Percentiles rank a stretch among this genome's conserved stretches.
Evolutionary conservation across 129 eudicot genomes (phyloP).

Genomic region (Saussurea involucrata): DNA sequence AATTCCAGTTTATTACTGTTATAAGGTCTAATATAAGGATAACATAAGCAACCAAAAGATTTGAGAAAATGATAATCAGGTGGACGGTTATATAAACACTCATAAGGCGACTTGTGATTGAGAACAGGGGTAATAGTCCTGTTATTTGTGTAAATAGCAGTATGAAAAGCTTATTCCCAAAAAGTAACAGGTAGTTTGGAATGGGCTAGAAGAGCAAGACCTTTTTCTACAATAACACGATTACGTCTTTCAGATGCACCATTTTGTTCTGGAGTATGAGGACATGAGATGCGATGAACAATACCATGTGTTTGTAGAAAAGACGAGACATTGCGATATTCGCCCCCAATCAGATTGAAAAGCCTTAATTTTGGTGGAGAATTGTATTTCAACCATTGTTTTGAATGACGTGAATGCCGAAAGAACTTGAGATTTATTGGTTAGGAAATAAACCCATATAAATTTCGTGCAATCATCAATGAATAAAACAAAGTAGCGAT

Average conservation of each 20-base stretch:
- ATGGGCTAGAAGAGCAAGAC: not conserved
- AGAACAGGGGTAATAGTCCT: not conserved
- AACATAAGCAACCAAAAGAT: not conserved
- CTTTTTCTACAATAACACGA: not conserved
- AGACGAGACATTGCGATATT: not conserved
- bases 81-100: not conserved
- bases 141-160: not conserved
- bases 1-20: not conserved
- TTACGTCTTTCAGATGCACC: not conserved
- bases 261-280: not conserved
- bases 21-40: not conserved
- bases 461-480: not conserved
- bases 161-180: not conserved
- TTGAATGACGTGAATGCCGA: not conserved
- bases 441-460: not conserved
- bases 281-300: not conserved
- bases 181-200: not conserved
- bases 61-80: not conserved
- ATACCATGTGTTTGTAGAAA: not conserved
- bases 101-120: not conserved
- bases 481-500: not conserved
- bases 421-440: not conserved
- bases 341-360: not conserved
- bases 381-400: not conserved
- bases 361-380: not conserved